Base-by-base conservation (phyloP, 805 yeast species). In the Lipomyces yamadae region DNA sequence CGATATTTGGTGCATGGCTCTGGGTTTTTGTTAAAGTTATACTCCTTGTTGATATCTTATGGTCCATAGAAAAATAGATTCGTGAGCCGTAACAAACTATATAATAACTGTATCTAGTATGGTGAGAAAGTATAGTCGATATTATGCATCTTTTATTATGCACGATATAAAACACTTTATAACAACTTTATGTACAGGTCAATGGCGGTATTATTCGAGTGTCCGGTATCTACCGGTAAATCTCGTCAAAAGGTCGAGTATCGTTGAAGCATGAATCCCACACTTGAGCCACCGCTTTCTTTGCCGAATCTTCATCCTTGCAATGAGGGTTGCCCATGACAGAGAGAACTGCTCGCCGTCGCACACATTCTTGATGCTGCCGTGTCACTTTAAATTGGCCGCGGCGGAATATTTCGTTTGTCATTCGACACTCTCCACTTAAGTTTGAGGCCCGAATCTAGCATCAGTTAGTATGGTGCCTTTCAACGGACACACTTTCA, bases 251-350 rank as follows among this genome's bases (percentile, higher is more conserved):
- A 0, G 99, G 99, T 74, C 99, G 82, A 1, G 98, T 94, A 75
- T 95, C 99, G 74, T 88, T 88, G 76, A 92, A 95, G 76, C 99
- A 95, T 58, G 94, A 88, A 69, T 88, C 89, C 89, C 96, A 95
- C 4, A 95, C 98, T 71, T 90, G 89, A 69, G 90, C 86, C 2
- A 95, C 97, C 4, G 86, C 89, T 68, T 83, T 82, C 65, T 85
- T 87, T 0, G 99, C 99, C 68, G 89, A 89, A 56, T 86, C 88
- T 65, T 83, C 82, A 71, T 83, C 84, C 69, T 85, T 82, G 76
- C 99, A 95, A 60, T 82, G 84, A 1, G 98, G 98, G 77, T 95
- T 94, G 0, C 90, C 95, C 74, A 83, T 78, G 8, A 95, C 97
- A 65, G 96, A 89, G 50, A 94, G 78, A 0, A 86, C 81, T 0